These are phyloP conservation scores for Ophiostoma novo-ulmi DNA, from an alignment of 2,329 filamentous ascomycete species.

Conservation along the genomic window DNA sequence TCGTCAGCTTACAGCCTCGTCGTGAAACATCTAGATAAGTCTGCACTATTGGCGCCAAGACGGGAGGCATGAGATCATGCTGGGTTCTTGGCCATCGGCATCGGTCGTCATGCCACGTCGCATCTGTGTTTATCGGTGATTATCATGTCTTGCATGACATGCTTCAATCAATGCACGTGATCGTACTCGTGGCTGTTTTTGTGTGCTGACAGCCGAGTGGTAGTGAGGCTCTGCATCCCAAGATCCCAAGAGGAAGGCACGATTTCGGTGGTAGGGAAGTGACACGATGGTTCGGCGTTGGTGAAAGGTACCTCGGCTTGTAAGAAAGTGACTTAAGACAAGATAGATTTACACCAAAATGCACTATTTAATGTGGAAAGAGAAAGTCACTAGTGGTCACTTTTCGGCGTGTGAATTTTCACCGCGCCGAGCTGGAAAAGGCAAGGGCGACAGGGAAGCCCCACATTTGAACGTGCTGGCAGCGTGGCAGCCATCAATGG, in stretches of 20 bases:
- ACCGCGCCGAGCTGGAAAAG: not conserved
- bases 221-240: not conserved
- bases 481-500: not conserved
- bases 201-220: not conserved
- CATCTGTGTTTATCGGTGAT: not conserved
- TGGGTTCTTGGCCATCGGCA: not conserved
- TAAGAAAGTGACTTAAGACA: not conserved
- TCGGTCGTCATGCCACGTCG: not conserved
- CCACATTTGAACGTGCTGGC: not conserved
- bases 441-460: not conserved
- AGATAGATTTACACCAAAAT: not conserved
- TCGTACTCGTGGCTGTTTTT: not conserved
- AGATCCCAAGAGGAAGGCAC: not conserved
- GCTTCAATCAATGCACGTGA: not conserved
- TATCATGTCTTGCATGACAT: not conserved
- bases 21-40: not conserved
- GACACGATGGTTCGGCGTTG: not conserved
- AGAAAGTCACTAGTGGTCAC: not conserved
- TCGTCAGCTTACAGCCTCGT: not conserved
- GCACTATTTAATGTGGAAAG: not conserved
- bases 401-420: not conserved
- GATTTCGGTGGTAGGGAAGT: not conserved
- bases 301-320: not conserved
- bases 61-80: constrained; percentile 6
- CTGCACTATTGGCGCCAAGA: constrained; percentile 5